phyloP scores from a whole-genome alignment of 1,139 yeast genomes.

The Yamadazyma diddensiae region DNA sequence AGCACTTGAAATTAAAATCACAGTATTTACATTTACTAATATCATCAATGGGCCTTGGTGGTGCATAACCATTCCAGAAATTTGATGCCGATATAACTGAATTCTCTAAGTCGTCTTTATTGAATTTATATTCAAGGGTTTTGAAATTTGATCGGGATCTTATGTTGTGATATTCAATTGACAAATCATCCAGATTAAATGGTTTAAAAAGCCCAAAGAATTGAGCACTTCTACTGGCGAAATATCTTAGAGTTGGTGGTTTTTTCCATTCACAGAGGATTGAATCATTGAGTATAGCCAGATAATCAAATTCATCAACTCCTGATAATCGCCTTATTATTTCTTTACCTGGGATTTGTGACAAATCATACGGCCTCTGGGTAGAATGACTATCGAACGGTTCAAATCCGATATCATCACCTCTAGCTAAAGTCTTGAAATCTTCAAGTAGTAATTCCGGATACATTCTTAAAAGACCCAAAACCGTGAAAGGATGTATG shows the following conservation, averaged over 20 bases:
- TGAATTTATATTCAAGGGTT: slow-evolving; percentile 34
- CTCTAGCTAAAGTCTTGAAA: slow-evolving; percentile 43
- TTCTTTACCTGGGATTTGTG: slow-evolving; percentile 3
- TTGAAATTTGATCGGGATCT: slow-evolving; percentile 33
- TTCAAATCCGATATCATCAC: slow-evolving; percentile 40
- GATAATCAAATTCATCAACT: slow-evolving; percentile 17
- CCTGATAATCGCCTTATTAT: slow-evolving; percentile 12
- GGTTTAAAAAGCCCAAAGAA: slow-evolving; percentile 35
- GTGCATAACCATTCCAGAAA: slow-evolving; percentile 56
- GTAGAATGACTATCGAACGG: slow-evolving; percentile 28
- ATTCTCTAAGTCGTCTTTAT: slow-evolving; percentile 21
- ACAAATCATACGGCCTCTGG: slow-evolving; percentile 9
- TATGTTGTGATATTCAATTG: slow-evolving; percentile 53
- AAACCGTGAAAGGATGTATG: slow-evolving; percentile 34
- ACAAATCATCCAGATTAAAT: slow-evolving; percentile 32
- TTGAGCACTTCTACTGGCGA: slow-evolving; percentile 55
- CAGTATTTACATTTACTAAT: slow-evolving; percentile 50
- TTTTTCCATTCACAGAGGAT: slow-evolving; percentile 42
- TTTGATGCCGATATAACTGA: slow-evolving; percentile 32
- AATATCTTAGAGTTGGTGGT: slow-evolving; percentile 55
- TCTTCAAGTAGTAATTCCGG: slow-evolving; percentile 38
- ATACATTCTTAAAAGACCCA: slow-evolving; percentile 35
- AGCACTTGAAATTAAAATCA: slow-evolving; percentile 41
- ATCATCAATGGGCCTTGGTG: slow-evolving; percentile 39
- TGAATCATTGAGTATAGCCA: slow-evolving; percentile 7